Percentiles rank a stretch among this genome's conserved stretches.
Conservation (phyloP, 805 yeast genomes). For the Maudiozyma pseudohumilis region DNA sequence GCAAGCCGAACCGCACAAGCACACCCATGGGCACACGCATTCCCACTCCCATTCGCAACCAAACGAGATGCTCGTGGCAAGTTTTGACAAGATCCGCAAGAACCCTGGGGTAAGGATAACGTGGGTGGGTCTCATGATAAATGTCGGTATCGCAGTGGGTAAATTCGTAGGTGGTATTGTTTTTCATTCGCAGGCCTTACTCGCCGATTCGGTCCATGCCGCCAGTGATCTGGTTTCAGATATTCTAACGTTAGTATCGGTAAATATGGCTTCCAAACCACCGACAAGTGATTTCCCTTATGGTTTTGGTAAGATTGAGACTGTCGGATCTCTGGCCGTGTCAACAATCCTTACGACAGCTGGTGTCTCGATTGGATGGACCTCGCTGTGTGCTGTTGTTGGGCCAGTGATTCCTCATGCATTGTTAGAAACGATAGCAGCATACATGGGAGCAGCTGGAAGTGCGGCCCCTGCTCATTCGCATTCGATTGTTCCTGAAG, state of each 20-base stretch:
- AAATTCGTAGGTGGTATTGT: constrained; percentile 84
- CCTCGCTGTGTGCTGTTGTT: constrained; percentile 56
- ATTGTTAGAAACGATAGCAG: constrained; percentile 36
- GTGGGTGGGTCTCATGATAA: constrained; percentile 79
- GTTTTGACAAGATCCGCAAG: constrained; percentile 36
- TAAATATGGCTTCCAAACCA: constrained; percentile 55
- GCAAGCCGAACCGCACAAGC: constrained; percentile 14
- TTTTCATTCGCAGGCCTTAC: constrained; percentile 87
- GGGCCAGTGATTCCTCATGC: constrained; percentile 60
- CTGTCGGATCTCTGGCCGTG: constrained; percentile 84
- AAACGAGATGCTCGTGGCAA: constrained; percentile 28
- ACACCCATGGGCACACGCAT: constrained; percentile 25
- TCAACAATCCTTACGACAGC: constrained; percentile 76
- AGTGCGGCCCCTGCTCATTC: constrained; percentile 32
- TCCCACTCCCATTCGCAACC: constrained; percentile 29
- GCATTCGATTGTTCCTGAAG: constrained; percentile 17
- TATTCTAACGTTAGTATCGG: constrained; percentile 80
- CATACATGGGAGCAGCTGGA: constrained; percentile 29
- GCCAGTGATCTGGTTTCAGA: constrained; percentile 85
- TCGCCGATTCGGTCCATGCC: constrained; percentile 94
- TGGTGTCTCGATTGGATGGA: constrained; percentile 85
- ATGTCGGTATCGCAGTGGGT: constrained; percentile 75
- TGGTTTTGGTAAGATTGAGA: constrained; percentile 90
- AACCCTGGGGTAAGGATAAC: constrained; percentile 91
- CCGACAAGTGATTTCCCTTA: constrained; percentile 60